These are phyloP conservation scores for Colletotrichum horii DNA, from an alignment of 2,329 filamentous ascomycete species.

Conservation along the genomic window DNA sequence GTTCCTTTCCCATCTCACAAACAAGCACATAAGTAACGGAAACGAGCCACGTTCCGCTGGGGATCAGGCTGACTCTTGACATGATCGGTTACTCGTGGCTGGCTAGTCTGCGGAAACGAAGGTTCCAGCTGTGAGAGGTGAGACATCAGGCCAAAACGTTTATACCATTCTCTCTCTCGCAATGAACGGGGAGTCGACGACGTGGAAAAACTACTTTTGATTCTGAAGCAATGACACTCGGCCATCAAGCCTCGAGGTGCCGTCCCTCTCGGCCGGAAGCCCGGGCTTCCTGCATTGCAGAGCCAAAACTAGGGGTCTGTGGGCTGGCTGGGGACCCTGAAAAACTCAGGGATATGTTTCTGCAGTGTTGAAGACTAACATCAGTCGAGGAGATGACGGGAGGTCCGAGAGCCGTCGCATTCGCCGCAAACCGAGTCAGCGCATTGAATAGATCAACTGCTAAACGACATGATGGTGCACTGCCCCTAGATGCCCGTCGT, in stretches of 20 bases:
- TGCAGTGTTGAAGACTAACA: not conserved
- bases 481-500: not conserved
- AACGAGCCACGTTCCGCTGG: not conserved
- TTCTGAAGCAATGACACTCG: not conserved
- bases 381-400: constrained; percentile 1
- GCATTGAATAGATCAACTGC: constrained; percentile 1
- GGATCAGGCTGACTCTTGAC: not conserved
- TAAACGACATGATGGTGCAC: not conserved
- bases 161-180: not conserved
- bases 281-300: not conserved
- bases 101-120: not conserved
- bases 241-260: not conserved
- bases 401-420: constrained; percentile 2
- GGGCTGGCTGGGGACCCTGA: not conserved
- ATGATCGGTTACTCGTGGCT: not conserved
- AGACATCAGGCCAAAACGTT: not conserved
- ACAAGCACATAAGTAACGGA: not conserved
- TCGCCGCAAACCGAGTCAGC: not conserved
- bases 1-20: not conserved
- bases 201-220: not conserved
- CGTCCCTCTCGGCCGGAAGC: not conserved
- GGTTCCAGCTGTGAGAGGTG: not conserved
- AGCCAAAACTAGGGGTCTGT: not conserved
- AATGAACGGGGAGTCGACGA: not conserved
- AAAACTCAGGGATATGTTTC: not conserved